Evolutionary conservation across 352 stramenopile genomes (phyloP).

Genomic region (Phytopythium boreale): DNA sequence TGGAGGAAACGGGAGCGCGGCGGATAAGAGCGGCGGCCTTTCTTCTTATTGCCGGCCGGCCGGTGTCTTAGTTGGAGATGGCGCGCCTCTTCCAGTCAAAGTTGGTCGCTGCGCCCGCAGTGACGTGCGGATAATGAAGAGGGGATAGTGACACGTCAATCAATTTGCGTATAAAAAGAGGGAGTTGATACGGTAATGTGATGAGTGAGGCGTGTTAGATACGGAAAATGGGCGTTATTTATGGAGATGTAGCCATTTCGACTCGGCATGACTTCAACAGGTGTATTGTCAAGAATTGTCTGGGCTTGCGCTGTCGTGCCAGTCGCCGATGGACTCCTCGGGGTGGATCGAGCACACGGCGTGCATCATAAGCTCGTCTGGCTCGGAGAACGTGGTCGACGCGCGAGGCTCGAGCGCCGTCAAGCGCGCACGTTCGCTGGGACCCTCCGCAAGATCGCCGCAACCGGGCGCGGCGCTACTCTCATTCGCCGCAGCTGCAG

Average conservation of each 20-base stretch:
- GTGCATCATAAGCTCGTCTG: neutral
- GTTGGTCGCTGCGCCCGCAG: no score
- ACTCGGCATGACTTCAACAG: neutral
- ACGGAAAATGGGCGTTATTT: neutral
- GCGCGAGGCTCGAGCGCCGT: neutral
- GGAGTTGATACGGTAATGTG: neutral
- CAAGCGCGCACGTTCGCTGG: no score
- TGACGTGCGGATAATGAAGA: neutral
- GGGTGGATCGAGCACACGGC: slow-evolving; percentile 1
- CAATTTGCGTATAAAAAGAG: neutral
- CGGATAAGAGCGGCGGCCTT: neutral
- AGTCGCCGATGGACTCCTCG: slow-evolving; percentile 3
- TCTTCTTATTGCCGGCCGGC: neutral
- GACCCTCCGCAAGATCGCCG: no score
- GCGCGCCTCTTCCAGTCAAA: slow-evolving; percentile 9
- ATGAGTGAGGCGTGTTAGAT: neutral
- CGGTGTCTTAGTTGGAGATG: neutral
- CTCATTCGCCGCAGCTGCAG: neutral
- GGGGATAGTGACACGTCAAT: neutral
- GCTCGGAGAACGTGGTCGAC: neutral
- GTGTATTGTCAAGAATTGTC: neutral
- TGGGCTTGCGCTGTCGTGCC: neutral
- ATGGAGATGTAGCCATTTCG: neutral
- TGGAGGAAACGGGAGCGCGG: no score
- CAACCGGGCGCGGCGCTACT: no score